Evolutionary conservation across 345 rosid genomes (phyloP).

Genomic region (Gossypium longicalyx): DNA sequence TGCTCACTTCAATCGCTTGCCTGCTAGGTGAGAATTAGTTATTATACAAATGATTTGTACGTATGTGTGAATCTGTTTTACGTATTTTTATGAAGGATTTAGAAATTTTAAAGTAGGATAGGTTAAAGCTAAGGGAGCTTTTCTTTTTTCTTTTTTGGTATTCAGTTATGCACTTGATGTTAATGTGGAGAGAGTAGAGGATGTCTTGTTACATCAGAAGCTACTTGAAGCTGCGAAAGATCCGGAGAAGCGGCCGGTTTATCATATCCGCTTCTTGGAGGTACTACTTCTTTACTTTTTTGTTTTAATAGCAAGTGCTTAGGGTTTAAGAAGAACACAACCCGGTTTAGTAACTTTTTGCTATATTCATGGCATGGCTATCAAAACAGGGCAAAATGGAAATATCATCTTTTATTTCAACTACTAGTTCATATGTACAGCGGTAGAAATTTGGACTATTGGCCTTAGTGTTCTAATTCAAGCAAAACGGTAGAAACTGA

Average conservation of each 20-base stretch:
- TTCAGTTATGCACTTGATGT: conserved; percentile 63
- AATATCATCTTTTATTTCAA: not conserved
- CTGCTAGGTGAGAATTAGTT: conserved; percentile 43
- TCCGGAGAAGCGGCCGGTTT: conserved; percentile 56
- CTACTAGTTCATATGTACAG: not conserved
- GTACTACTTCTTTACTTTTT: conserved; percentile 26
- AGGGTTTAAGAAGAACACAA: not conserved
- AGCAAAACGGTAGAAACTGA: not conserved
- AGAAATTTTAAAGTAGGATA: not conserved
- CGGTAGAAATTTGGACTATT: not conserved
- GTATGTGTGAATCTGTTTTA: not conserved
- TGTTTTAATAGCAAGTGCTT: not conserved
- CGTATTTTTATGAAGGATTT: not conserved
- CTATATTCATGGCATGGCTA: not conserved
- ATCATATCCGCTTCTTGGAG: conserved; percentile 59
- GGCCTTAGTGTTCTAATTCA: not conserved
- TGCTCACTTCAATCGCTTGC: conserved; percentile 66
- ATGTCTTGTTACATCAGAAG: conserved; percentile 51
- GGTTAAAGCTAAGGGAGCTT: not conserved
- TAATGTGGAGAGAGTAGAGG: conserved; percentile 65
- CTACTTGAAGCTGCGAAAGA: conserved; percentile 59
- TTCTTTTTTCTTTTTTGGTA: not conserved
- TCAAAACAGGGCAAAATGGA: not conserved
- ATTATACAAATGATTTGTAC: not conserved
- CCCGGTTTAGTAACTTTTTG: not conserved